Base-by-base conservation (phyloP, 2,329 filamentous ascomycete genomes). In the Aspergillus nomiae region DNA sequence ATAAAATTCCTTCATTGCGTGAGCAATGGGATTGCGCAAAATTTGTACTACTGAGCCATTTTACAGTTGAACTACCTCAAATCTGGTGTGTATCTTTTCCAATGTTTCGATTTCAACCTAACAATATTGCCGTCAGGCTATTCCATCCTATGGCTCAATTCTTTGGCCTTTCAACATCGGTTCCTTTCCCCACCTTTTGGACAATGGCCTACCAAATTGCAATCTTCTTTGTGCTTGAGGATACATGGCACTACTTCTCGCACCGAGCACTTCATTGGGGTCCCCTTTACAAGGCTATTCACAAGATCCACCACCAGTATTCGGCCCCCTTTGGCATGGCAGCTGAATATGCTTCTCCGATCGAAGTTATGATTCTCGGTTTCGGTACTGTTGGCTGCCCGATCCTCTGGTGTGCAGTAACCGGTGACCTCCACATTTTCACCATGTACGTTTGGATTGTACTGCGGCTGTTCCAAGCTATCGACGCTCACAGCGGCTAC, bases 291-390 rank as follows among this genome's bases (percentile, higher is more conserved):
- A 96, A 93, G 84, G 87, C 89, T 74, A 92, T 99, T 73, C 95
- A 99, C 87, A 99, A 99, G 85, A 94, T 99, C 72, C 95, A 99
- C 83, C 95, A 99, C 84, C 94, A 95, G 75, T 99, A 99, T 84
- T 97, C 93, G 43, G 95, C 95, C 14, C 95, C 95, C 21, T 99
- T 99, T 76, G 95, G 95, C 70, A 85, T 99, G 59, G 94, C 95
- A 24, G 94, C 95, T 62, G 95, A 99, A 82, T 99, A 99, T 80
- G 95, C 95, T 8, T 97, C 94, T 50, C 95, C 95, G 0, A 96
- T 98, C 71, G 95, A 99, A 81, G 92, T 94, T 70, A 96, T 97
- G 91, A 87, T 96, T 62, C 89, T 99, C 56, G 95, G 94, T 45
- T 85, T 96, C 63, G 95, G 95, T 66, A 91, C 90, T 1, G 90